Conservation (phyloP, 2,329 filamentous ascomycete species). For the Exophiala sp. region DNA sequence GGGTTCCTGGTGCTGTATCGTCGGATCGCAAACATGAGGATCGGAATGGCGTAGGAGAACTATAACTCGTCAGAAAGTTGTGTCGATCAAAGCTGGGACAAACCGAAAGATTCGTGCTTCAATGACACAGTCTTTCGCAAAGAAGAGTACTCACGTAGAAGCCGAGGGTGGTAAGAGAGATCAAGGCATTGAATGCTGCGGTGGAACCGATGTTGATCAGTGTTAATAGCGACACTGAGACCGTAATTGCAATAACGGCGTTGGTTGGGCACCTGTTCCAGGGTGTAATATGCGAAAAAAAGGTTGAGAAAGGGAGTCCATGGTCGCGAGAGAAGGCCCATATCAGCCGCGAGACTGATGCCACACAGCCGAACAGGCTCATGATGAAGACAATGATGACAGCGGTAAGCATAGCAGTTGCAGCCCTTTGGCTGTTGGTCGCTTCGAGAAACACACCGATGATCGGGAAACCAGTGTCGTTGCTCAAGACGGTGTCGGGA, state of each 20-base stretch:
- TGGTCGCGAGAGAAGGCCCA: background rate
- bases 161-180: slow-evolving; percentile 21
- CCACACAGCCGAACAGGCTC: slow-evolving; percentile 27
- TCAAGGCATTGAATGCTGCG: slow-evolving; percentile 29
- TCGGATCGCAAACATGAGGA: slow-evolving; percentile 14
- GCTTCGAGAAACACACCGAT: slow-evolving; percentile 50
- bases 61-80: too few relatives aligned
- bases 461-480: slow-evolving; percentile 47
- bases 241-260: slow-evolving; percentile 26
- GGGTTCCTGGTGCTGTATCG: slow-evolving; percentile 12
- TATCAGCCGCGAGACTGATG: slow-evolving; percentile 32
- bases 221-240: slow-evolving; percentile 21
- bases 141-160: slow-evolving; percentile 9
- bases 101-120: too few relatives aligned
- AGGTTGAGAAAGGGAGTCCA: slow-evolving; percentile 29
- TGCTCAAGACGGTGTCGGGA: slow-evolving; percentile 37
- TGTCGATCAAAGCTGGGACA: too few relatives aligned
- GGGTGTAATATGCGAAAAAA: slow-evolving; percentile 18
- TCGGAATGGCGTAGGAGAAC: slow-evolving; percentile 25
- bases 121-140: too few relatives aligned
- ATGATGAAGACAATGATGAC: slow-evolving; percentile 33
- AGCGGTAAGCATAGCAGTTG: slow-evolving; percentile 43
- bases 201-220: slow-evolving; percentile 30
- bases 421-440: slow-evolving; percentile 41
- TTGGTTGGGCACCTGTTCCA: slow-evolving; percentile 20